A percentile compares a stretch with the other conserved stretches of the same genome.
phyloP scores from a whole-genome alignment of 1,284 basidiomycete genomes.

The Ganoderma meredithae region DNA sequence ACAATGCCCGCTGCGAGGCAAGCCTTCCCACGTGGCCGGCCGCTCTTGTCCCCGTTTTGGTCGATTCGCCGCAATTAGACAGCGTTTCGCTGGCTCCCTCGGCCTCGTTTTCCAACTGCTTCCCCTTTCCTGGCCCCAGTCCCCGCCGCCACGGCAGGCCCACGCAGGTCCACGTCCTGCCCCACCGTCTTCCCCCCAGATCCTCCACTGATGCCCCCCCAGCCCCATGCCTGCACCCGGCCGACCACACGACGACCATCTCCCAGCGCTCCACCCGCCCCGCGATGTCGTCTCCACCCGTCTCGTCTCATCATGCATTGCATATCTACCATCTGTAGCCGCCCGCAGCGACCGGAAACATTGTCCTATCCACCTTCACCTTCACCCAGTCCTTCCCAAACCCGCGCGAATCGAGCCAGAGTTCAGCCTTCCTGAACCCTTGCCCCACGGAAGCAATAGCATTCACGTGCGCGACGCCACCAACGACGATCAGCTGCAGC shows the following conservation, averaged over 20 bases:
- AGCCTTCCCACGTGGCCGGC: slow-evolving; percentile 30
- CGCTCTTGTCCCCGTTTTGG: slow-evolving; percentile 35
- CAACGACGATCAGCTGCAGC: slow-evolving; percentile 12
- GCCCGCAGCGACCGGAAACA: background rate
- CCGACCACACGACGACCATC: background rate
- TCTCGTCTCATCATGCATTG: background rate
- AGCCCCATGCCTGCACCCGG: background rate
- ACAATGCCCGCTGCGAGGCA: slow-evolving; percentile 10
- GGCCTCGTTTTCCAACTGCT: background rate
- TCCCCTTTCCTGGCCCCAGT: background rate
- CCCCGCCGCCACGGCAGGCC: slow-evolving; percentile 1
- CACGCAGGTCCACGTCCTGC: background rate
- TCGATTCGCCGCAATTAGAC: background rate
- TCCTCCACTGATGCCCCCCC: background rate
- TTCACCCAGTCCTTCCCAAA: background rate
- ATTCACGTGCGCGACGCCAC: slow-evolving; percentile 12
- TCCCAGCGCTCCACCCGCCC: background rate
- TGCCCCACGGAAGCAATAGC: background rate
- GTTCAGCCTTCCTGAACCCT: background rate
- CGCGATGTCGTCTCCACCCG: background rate
- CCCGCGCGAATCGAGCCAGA: background rate
- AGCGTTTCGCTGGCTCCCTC: slow-evolving; percentile 4
- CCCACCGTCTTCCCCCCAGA: background rate
- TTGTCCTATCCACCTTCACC: background rate
- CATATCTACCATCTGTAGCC: background rate